Evolutionary conservation across 2,329 filamentous ascomycete genomes (phyloP), one percentile per base, ranked within the genome.

Genomic region (Chrysosporium keratinophilum): DNA sequence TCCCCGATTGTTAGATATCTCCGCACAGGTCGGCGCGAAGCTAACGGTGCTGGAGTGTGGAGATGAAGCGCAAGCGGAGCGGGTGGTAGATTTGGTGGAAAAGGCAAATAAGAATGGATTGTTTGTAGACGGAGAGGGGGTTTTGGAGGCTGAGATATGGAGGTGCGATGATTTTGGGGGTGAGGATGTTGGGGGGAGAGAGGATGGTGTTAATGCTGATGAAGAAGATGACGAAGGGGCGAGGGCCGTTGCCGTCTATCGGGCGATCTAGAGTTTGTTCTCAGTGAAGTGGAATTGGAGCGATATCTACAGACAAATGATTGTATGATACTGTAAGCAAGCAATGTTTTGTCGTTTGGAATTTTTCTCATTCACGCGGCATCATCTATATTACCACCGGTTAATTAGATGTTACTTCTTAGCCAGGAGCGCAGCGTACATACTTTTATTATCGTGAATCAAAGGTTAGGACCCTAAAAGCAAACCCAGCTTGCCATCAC

Each of bases 21-120:
- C 62, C 1, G 55, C 55, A 7, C 58, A 57, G 19, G 41, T 67
- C n/a, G 54, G 41, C 34, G 57, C 63, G 2, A 63, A 60, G 35
- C 50, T 71, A 10, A 61, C 62, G 1, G 62, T 71, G 6, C 52
- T 71, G 10, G 69, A 71, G 55, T 71, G 69, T 54, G 69, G 69
- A 4, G 65, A 66, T 58, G 54, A 55, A 20, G 39, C 44, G 33
- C 69, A 71, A 46, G 68, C 68, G 9, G 47, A 54, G 31, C 64
- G 69, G 35, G 65, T 71, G 15, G 54, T 40, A 23, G 43, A 2
- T 54, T 60, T 51, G n/a, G 33, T 52, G 17, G 52, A 48, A 19
- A 44, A 44, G 23, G 41, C 19, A 19, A 35, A 46, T 12, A 17
- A 9, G 3, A 35, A 3, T 2, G 33, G n/a, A 31, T 3, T 14